Evolutionary conservation across 2,329 filamentous ascomycete genomes (phyloP), one percentile per base, ranked within the genome.

Genomic region (Pyrenochaeta sp.): DNA sequence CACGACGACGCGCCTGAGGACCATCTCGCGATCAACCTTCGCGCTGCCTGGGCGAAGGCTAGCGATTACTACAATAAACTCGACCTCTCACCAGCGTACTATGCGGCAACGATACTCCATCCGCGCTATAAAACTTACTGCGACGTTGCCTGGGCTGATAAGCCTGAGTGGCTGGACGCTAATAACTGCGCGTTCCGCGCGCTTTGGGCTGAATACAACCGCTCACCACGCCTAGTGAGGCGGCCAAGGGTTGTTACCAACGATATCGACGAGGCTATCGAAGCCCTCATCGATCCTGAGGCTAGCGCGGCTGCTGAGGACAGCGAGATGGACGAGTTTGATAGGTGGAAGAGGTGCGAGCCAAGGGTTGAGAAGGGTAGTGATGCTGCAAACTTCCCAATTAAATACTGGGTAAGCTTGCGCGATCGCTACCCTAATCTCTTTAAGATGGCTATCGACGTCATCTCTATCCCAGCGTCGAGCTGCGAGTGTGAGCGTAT

Each of bases 231-330:
- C 37, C 20, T 29, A 27, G 23, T 33, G 18, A 20, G 23, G 36
- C 35, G 44, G 33, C 31, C 20, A 27, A 23, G 18, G 46, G 15
- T 20, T 21, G n/a, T 30, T n/a, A 9, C 27, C 12, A 42, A 35
- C 27, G 30, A 40, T 27, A 53, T 53, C 14, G 44, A 53, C 37
- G 37, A 53, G 37, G 50, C 44, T 5, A 53, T 53, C 23, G 37
- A 35, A 15, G 45, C 36, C 20, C 30, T 53, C 27, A 35, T 53
- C 20, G 27, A 52, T 37, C 46, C 46, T 27, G 23, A 35, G 39
- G 18, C 30, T 27, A 35, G 27, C n/a, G 42, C 42, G 12, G 42
- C 42, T 21, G n/a, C 17, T 21, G 29, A 45, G 27, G 30, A 32
- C 12, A 21, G 23, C 23, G 23, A 27, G 23, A 27, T 27, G 23